Evolutionary conservation across 1,284 basidiomycete genomes (phyloP), one percentile per base, ranked within the genome.

Genomic region (Leccinum pachyderme): DNA sequence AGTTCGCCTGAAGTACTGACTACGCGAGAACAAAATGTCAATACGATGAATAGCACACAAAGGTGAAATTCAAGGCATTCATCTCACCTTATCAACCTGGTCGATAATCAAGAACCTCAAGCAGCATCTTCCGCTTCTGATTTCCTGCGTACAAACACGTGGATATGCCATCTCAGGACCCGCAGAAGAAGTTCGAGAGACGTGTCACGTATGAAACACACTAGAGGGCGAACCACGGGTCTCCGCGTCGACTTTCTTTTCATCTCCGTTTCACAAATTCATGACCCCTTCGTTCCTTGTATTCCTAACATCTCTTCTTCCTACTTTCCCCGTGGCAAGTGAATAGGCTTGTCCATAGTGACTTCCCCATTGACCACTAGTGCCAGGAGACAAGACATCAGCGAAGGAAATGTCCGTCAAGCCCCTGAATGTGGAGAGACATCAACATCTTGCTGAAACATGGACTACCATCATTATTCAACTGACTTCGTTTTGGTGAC

Each of bases 161-260:
- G 90, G 28, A 87, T 80, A 0, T 74, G 15, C 82, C 87, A 11
- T 93, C 90, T 55, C 27, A 54, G 27, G 27, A 24, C 56, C 12
- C 51, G 8, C 29, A 5, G 11, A 44, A 18, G 18, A 60, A 7
- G 11, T 33, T 51, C 0, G n/a, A 25, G 37, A 37, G 47, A 18
- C 3, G 13, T 22, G 1, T 25, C n/a, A 29, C 29, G 53, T 45
- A 47, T 7, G 25, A 50, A 39, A 51, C 87, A 70, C 64, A 90
- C 89, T 43, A 85, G 87, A 43, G 89, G 89, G 65, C 86, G 66
- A 91, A 92, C 90, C 90, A 93, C 3, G 87, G 87, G 0, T n/a
- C n/a, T n/a, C n/a, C n/a, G n/a, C n/a, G 89, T 90, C 81, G 78
- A 9, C 66, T 67, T 63, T 87, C 87, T 13, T 64, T 63, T 89